Evolutionary conservation across 2,329 filamentous ascomycete species (phyloP).

Genomic region (Paracorniculantispora psalliotae): DNA sequence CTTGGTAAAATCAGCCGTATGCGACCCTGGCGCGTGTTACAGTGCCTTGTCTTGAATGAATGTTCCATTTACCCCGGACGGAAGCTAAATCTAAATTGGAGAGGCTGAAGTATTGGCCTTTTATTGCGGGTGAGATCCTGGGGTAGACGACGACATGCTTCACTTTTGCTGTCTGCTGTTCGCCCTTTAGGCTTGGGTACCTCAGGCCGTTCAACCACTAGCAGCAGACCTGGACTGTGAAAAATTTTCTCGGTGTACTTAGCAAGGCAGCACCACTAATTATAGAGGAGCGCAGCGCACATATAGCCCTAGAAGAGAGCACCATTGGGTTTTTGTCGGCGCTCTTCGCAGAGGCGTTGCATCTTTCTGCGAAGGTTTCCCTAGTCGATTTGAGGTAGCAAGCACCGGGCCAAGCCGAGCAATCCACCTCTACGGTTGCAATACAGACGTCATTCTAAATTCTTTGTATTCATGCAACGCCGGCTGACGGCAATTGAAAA

Average conservation of each 20-base stretch:
- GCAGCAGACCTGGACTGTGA: neutral
- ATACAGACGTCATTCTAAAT: neutral
- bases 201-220: neutral
- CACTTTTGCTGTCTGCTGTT: neutral
- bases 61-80: conserved; percentile 13
- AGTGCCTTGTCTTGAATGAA: neutral
- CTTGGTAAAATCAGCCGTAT: neutral
- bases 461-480: no score
- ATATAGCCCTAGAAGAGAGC: neutral
- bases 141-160: conserved; percentile 11
- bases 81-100: conserved; percentile 13
- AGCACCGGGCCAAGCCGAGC: neutral
- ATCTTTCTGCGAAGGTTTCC: neutral
- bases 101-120: neutral
- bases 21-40: neutral
- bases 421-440: neutral
- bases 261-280: neutral
- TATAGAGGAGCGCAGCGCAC: neutral
- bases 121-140: conserved; percentile 13
- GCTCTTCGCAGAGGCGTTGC: no score
- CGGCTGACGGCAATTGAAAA: conserved; percentile 11
- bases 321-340: neutral
- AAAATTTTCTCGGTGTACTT: neutral
- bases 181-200: neutral
- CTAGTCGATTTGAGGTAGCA: neutral